Conservation (phyloP, 495 filamentous ascomycete genomes). For the Penicillium ucsense region DNA sequence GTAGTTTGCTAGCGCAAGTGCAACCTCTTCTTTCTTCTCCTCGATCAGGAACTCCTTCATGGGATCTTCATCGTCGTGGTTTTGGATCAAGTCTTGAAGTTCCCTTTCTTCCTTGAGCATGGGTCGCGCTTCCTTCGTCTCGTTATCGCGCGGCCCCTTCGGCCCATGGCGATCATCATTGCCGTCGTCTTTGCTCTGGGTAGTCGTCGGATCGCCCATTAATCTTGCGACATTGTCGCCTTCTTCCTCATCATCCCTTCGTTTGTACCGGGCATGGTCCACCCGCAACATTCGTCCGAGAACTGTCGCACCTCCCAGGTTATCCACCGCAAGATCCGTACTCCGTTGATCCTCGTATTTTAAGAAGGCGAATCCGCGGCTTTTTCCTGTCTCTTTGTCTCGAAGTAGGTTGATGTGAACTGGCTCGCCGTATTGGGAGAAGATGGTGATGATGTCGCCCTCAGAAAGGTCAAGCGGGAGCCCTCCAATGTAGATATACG, state of each 20-base stretch:
- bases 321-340: constrained; percentile 91
- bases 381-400: constrained; percentile 94
- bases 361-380: constrained; percentile 84
- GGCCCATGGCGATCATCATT: constrained; percentile 30
- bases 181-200: constrained; percentile 21
- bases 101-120: constrained; percentile 65
- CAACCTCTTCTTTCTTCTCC: constrained; percentile 82
- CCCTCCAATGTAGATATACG: constrained; percentile 92
- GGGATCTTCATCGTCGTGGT: constrained; percentile 91
- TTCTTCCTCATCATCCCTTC: constrained; percentile 74
- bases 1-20: constrained; percentile 51
- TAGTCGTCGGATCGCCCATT: constrained; percentile 22
- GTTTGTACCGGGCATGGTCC: constrained; percentile 87
- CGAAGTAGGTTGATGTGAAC: constrained; percentile 81
- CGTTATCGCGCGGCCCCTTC: constrained; percentile 28
- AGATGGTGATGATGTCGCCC: constrained; percentile 92
- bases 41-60: constrained; percentile 88
- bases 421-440: constrained; percentile 94
- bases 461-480: constrained; percentile 90
- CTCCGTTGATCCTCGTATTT: constrained; percentile 99
- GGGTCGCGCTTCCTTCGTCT: constrained; percentile 28
- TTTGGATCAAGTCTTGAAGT: constrained; percentile 59
- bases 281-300: constrained; percentile 74
- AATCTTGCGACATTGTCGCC: constrained; percentile 42
- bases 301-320: constrained; percentile 77